phyloP scores from a whole-genome alignment of 257 asterid species.

The Solanum neorickii region DNA sequence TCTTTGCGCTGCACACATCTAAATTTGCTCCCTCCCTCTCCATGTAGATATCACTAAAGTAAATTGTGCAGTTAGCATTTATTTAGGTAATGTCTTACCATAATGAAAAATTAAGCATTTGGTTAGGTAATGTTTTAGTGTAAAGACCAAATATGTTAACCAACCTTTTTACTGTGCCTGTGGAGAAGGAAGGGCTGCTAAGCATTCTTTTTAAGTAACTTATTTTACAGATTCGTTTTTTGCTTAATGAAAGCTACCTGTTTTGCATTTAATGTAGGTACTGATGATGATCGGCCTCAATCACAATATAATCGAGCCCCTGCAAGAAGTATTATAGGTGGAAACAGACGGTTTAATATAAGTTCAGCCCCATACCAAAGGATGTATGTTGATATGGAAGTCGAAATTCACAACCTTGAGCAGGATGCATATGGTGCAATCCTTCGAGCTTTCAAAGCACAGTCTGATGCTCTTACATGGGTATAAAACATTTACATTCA shows the following conservation, averaged over 20 bases:
- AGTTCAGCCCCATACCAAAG: constrained; percentile 37
- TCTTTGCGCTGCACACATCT: background rate
- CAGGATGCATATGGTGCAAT: constrained; percentile 95
- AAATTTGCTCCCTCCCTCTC: background rate
- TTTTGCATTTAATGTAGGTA: constrained; percentile 22
- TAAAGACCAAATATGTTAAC: background rate
- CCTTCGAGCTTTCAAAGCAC: constrained; percentile 94
- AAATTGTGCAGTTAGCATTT: background rate
- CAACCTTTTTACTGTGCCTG: background rate
- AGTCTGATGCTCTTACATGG: constrained; percentile 98
- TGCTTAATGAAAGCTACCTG: background rate
- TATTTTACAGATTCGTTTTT: background rate
- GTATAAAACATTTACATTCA: constrained; percentile 25
- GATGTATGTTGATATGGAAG: constrained; percentile 66
- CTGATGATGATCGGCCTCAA: constrained; percentile 47
- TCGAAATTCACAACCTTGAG: constrained; percentile 81
- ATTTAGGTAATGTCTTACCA: background rate
- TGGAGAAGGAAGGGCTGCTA: background rate
- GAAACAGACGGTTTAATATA: constrained; percentile 40
- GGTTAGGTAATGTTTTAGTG: background rate
- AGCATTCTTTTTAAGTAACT: background rate
- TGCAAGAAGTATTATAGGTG: constrained; percentile 30
- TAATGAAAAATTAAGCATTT: background rate
- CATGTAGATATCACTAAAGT: background rate
- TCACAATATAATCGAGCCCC: constrained; percentile 31